Conservation (phyloP, 768 basidiomycete genomes). For the Russula abietina region DNA sequence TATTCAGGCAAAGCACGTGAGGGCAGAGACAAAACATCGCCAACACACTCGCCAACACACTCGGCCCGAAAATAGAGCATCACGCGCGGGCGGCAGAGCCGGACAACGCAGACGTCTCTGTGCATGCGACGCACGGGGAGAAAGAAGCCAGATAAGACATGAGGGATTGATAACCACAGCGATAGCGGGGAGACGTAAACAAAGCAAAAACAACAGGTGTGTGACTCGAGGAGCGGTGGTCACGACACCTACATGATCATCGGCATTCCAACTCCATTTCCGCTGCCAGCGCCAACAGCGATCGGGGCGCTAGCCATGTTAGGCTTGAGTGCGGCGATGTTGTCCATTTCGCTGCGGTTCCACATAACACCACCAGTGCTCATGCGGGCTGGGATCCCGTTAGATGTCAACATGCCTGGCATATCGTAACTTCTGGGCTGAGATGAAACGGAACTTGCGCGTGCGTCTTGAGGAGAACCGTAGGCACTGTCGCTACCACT, state of each 20-base stretch:
- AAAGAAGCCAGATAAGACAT: conserved; percentile 6
- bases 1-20: conserved; percentile 4
- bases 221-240: no score
- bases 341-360: conserved; percentile 29
- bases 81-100: neutral
- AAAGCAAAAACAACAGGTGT: neutral
- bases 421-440: conserved; percentile 36
- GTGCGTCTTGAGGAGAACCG: conserved; percentile 30
- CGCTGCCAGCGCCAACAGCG: conserved; percentile 35
- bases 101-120: neutral
- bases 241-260: conserved; percentile 34
- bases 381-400: conserved; percentile 22
- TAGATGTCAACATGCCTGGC: conserved; percentile 25
- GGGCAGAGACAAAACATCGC: conserved; percentile 6
- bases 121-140: conserved; percentile 9
- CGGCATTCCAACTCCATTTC: conserved; percentile 33
- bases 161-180: conserved; percentile 10
- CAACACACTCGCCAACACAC: no score
- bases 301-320: conserved; percentile 34
- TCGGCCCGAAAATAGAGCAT: conserved; percentile 1
- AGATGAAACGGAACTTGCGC: conserved; percentile 25
- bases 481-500: conserved; percentile 36
- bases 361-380: conserved; percentile 30
- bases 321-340: conserved; percentile 34
- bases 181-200: neutral